Evolutionary conservation across 129 eudicot genomes (phyloP), one percentile per base, ranked within the genome.

Genomic region (Helianthus tuberosus): DNA sequence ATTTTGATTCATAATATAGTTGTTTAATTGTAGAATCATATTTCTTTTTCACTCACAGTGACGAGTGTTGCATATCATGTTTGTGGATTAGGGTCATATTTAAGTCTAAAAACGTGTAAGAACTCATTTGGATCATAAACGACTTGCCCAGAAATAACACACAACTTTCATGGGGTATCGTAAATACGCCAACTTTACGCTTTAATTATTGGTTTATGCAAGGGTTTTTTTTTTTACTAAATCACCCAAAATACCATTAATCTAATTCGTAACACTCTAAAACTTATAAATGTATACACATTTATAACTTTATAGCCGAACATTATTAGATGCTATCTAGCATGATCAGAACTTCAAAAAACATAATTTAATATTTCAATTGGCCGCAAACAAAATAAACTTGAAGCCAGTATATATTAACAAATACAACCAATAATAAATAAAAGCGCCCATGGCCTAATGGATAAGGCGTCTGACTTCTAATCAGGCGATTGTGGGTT

Each of bases 401-500:
- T 6, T 43, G 10, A 8, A 5, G 7, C 8, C 1, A 41, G 0
- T 6, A 43, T 43, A 43, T 43, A 43, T 41, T n/a, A 53, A 1
- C 8, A 53, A n/a, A 53, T 16, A 6, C 3, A 53, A 8, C 2
- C 0, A 0, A 16, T 0, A 0, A 4, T 3, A 25, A 29, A 1
- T 44, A 29, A 60, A 75, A 48, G 98, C 91, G 89, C 96, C 91
- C 89, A 88, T 89, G 98, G 96, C 98, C 98, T 89, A 89, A 92
- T 87, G 94, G 96, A 92, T 92, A 92, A 92, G 98, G 98, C 96
- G 96, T 80, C 86, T 92, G 91, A 92, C 96, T 92, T 89, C 98
- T 92, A 89, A 92, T 89, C 91, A 89, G 84, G 89, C 96, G 98
- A 89, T 89, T 92, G 96, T 89, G 98, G 98, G 96, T 89, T 92